Evolutionary conservation across 2,329 filamentous ascomycete species (phyloP), one percentile per base, ranked within the genome.

Genomic region (Botrytis fragariae): DNA sequence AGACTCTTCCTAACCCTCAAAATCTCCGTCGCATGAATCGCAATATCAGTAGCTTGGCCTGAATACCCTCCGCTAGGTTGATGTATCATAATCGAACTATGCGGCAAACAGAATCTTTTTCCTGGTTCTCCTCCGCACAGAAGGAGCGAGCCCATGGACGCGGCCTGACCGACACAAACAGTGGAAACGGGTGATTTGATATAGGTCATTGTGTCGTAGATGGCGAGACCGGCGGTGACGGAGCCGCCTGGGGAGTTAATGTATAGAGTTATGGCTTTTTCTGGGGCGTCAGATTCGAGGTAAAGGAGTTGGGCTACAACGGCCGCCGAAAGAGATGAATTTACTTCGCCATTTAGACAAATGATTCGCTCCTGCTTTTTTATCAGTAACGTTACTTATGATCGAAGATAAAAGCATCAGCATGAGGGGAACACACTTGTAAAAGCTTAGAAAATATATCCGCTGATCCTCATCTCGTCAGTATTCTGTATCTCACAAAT

Each of bases 151-250:
- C 95, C 96, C 96, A 99, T 99, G 4, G 92, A 96, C 1, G 96
- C 95, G 0, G 97, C 96, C 79, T 97, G 93, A 12, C 96, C 96
- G 61, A 99, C 89, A 80, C 96, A 98, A 44, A 99, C 96, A 0
- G 96, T 99, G 61, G 92, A 95, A 0, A 99, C 94, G 1, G 95
- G 94, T 4, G 93, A 93, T 74, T 92, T 91, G 81, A 99, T 98
- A 83, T 99, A 99, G 78, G 92, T 91, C 95, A 99, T 98, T 20
- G 96, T 99, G 82, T 99, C 96, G 86, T 99, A 99, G 80, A 99
- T 98, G 39, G 96, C 95, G 74, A 92, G 86, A 25, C 90, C 90
- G 82, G 96, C 95, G 75, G 92, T 95, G 59, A 99, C 95, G 60
- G 93, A 95, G 72, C 96, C 96, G 68, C 96, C 96, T 0, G 95